Conservation (phyloP, 257 asterid species). For the Ilex asprella region DNA sequence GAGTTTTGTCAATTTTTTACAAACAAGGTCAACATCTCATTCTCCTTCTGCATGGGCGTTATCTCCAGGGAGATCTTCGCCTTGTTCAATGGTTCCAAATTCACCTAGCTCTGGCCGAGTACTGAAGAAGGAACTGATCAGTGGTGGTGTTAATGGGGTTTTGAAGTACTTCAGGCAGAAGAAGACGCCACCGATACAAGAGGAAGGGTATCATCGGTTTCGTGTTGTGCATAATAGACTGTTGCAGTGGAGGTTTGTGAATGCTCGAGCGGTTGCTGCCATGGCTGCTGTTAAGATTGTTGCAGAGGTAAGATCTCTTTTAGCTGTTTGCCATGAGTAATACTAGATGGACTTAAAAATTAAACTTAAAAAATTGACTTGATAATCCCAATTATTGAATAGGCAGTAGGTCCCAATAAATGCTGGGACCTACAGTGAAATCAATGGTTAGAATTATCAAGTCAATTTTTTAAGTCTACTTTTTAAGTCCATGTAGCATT, state of each 20-base stretch:
- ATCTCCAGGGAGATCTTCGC: constrained; percentile 50
- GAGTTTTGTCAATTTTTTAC: constrained; percentile 26
- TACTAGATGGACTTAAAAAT: not conserved
- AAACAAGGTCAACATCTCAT: constrained; percentile 34
- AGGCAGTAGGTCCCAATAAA: too few species aligned
- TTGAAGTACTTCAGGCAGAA: constrained; percentile 47
- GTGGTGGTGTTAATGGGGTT: constrained; percentile 31
- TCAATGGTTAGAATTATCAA: too few species aligned
- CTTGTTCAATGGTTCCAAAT: constrained; percentile 23
- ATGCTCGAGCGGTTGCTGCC: constrained; percentile 59
- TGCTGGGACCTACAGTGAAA: too few species aligned
- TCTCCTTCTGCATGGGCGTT: constrained; percentile 91
- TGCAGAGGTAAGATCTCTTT: constrained; percentile 36
- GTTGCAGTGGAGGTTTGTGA: constrained; percentile 78
- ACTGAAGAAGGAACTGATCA: constrained; percentile 22
- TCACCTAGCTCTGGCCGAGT: constrained; percentile 20
- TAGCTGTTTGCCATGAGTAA: not conserved
- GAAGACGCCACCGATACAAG: constrained; percentile 30
- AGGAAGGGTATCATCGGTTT: constrained; percentile 57
- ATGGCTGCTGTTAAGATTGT: constrained; percentile 32
- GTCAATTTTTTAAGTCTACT: too few species aligned
- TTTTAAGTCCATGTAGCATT: too few species aligned
- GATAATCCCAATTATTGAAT: too few species aligned
- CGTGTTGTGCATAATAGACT: constrained; percentile 50
- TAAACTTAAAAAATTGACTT: not conserved